These are phyloP conservation scores for Starmerella floris DNA, from an alignment of 805 yeast genomes.

Conservation along the genomic window DNA sequence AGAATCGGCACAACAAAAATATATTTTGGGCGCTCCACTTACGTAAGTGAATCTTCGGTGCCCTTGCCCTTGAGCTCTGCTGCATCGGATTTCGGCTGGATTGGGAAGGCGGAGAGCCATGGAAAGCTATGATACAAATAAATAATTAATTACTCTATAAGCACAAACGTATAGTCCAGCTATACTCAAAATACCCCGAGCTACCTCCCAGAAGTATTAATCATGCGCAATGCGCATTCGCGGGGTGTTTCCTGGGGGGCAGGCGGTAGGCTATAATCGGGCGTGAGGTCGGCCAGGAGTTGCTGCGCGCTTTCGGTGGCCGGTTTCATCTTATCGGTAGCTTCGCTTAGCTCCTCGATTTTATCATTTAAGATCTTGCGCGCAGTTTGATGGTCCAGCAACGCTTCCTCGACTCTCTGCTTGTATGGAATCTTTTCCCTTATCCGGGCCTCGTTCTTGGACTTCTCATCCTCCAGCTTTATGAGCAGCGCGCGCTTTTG, in stretches of 20 bases:
- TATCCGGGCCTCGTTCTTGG: not conserved
- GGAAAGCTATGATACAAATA: no score
- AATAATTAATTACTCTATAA: no score
- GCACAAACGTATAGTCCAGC: no score
- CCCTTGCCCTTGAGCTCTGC: no score
- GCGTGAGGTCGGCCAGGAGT: not conserved
- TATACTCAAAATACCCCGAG: no score
- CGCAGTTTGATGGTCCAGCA: slow-evolving; percentile 2
- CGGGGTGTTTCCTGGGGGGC: not conserved
- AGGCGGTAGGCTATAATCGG: not conserved
- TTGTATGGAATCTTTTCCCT: not conserved
- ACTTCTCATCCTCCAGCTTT: not conserved
- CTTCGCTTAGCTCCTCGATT: not conserved
- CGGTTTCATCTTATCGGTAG: not conserved
- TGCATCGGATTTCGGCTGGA: no score
- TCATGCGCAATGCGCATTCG: not conserved
- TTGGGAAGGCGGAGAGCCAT: no score
- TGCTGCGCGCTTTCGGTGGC: not conserved
- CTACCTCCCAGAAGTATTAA: no score
- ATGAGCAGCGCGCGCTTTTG: not conserved
- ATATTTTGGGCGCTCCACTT: no score
- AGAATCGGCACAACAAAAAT: no score
- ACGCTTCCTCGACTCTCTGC: not conserved
- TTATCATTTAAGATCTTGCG: not conserved
- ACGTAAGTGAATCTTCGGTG: no score